These are phyloP conservation scores for Emydomyces testavorans DNA, from an alignment of 2,329 filamentous ascomycete genomes.

Conservation along the genomic window DNA sequence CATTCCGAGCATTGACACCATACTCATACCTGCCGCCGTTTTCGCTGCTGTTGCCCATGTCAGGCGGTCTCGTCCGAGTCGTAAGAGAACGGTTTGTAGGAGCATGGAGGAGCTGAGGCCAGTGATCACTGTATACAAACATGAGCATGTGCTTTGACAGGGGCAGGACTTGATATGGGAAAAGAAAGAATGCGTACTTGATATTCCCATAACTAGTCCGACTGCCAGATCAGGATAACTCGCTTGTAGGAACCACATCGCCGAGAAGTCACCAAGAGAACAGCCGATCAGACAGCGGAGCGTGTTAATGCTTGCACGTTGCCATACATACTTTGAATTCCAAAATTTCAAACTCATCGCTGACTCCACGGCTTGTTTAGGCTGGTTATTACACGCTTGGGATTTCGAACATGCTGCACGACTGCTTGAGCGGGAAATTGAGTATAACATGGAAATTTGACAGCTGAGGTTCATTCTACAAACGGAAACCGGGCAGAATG, in stretches of 20 bases:
- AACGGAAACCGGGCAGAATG: not conserved
- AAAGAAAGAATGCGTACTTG: constrained; percentile 31
- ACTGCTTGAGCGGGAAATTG: not conserved
- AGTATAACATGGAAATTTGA: not conserved
- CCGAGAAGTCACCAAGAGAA: constrained; percentile 45
- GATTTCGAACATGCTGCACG: constrained; percentile 12
- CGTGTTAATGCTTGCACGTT: constrained; percentile 44
- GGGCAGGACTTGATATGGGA: not conserved
- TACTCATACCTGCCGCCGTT: constrained; percentile 48
- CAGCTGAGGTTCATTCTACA: not conserved
- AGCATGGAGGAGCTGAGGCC: constrained; percentile 43
- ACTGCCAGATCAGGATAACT: constrained; percentile 39
- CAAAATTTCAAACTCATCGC: constrained; percentile 24
- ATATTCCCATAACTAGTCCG: constrained; percentile 41
- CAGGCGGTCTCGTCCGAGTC: constrained; percentile 39
- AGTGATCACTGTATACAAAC: constrained; percentile 36
- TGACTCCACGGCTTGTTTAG: not conserved
- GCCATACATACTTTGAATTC: constrained; percentile 35
- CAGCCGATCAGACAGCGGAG: constrained; percentile 46
- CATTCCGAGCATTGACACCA: constrained; percentile 50
- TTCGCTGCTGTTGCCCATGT: constrained; percentile 38
- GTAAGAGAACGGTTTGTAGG: constrained; percentile 44
- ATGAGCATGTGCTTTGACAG: not conserved
- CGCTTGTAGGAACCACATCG: constrained; percentile 45
- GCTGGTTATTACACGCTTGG: not conserved